A percentile compares a stretch with the other conserved stretches of the same genome.
phyloP scores from a whole-genome alignment of 139 green algal species.

The Astrephomene gubernaculifera region DNA sequence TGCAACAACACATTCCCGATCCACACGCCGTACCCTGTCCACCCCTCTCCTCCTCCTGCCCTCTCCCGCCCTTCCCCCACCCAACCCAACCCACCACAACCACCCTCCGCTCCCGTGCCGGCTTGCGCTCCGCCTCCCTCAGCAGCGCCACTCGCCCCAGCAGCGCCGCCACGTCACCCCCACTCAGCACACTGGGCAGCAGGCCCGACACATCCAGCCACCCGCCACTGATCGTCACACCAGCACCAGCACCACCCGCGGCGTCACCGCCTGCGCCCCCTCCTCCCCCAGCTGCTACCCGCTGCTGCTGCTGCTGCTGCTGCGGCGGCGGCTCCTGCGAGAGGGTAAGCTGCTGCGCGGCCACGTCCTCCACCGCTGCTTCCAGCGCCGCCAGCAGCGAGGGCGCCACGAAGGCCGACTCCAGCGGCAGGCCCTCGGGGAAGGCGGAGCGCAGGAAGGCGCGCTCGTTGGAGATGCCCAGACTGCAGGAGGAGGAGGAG shows the following conservation, averaged over 20 bases:
- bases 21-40: background rate
- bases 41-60: background rate
- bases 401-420: constrained; percentile 72
- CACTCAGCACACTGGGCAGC: constrained; percentile 60
- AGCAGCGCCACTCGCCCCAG: constrained; percentile 43
- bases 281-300: too few relatives aligned
- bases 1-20: too few relatives aligned
- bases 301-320: background rate
- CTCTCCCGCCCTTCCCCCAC: background rate
- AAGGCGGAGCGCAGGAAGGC: constrained; percentile 70
- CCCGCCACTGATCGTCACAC: too few relatives aligned
- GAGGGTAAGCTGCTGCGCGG: too few relatives aligned
- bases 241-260: too few relatives aligned
- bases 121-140: constrained; percentile 1
- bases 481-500: constrained; percentile 32
- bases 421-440: constrained; percentile 74
- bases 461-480: constrained; percentile 64
- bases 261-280: too few relatives aligned
- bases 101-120: constrained; percentile 14
- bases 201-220: constrained; percentile 67
- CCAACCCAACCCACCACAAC: background rate
- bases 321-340: too few relatives aligned
- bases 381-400: constrained; percentile 72
- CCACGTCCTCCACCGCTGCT: constrained; percentile 66
- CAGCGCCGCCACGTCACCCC: constrained; percentile 59